Base-by-base conservation (phyloP, 768 basidiomycete genomes). In the Boletus subcaerulescens region DNA sequence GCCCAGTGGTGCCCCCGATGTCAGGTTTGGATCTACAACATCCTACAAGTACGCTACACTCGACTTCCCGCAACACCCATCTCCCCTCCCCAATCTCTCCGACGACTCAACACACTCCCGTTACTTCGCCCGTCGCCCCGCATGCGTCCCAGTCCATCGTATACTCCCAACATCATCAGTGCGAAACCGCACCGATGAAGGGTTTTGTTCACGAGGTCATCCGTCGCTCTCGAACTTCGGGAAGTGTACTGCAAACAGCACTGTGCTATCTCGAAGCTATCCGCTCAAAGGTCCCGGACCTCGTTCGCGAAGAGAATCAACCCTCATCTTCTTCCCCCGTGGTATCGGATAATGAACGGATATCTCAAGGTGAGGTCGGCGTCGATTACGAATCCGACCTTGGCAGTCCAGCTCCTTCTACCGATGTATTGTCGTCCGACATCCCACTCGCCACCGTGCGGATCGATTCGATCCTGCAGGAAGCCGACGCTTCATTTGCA, bases 181-280 rank as follows among this genome's bases (percentile, higher is more conserved):
- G 66, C 58, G 75, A 77, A 45, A 66, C 83, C 17, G 73, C 83
- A 9, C 85, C 88, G 9, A 79, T 91, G 59, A 85, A 81, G 59
- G 77, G 80, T 5, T 96, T 96, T 63, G 90, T 96, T 29, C 88
- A 91, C 66, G 92, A 96, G 71, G 89, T 94, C 9, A 79, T 96
- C 14, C 81, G 90, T 48, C 87, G 93, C 36, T 93, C 91, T 13
- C 82, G 90, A 45, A 94, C 92, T 0, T 89, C 90, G 5, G 89
- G 86, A 41, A 83, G 80, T 42, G 89, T 93, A 4, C 78, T 96
- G 9, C 92, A 95, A 67, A 89, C 91, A 0, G 93, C 93, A 0
- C 73, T 93, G 0, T 92, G 93, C 67, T 95, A 94, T 66, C 74
- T 95, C 13, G 91, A 93, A 69, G 91, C 88, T 5, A 79, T 92